Evolutionary conservation across 306 rosid species (phyloP), one percentile per base, ranked within the genome.

Genomic region (Heteromeles arbutifolia): DNA sequence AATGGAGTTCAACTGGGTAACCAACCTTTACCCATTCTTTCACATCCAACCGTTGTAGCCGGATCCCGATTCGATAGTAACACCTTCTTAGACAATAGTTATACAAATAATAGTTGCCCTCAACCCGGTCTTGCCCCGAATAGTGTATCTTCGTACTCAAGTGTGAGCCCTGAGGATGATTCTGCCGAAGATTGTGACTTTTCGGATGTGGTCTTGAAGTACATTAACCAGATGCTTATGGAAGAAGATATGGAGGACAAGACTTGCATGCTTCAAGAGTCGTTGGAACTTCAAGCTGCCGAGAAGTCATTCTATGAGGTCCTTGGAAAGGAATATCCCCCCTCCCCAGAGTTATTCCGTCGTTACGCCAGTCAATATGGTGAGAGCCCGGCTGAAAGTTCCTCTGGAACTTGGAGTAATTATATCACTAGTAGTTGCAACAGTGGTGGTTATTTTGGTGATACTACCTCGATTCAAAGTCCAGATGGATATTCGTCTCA

Each of bases 231-330:
- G 85, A 96, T 92, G 74, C 99, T 96, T 22, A 96, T 96, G 99
- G 98, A 96, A 74, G 98, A 92, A 82, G 99, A 92, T 73, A 78
- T 90, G 87, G 99, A 92, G 78, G 99, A 90, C 56, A 92, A 85
- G 86, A 83, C 89, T 45, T 88, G 96, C 75, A 89, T 88, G 93
- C 90, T 87, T 77, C 93, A 92, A 77, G 97, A 90, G 80, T 95
- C 99, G 77, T 82, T 92, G 81, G 98, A 92, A 83, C 96, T 95
- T 87, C 96, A 92, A 71, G 92, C 89, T 21, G 97, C 99, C 3
- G 99, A 92, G 87, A 90, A 85, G 84, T 80, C 98, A 3, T 88
- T 96, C 66, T 96, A 96, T 56, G 99, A 96, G 21, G 97, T 85
- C 37, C 88, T 96, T 67, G 98, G 98, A 11, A 82, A 96, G 76